Percentiles rank a stretch among this genome's conserved stretches.
These are phyloP conservation scores for Backusella tarrabulga DNA, from an alignment of 192 early-diverging fungal species.

Conservation along the genomic window DNA sequence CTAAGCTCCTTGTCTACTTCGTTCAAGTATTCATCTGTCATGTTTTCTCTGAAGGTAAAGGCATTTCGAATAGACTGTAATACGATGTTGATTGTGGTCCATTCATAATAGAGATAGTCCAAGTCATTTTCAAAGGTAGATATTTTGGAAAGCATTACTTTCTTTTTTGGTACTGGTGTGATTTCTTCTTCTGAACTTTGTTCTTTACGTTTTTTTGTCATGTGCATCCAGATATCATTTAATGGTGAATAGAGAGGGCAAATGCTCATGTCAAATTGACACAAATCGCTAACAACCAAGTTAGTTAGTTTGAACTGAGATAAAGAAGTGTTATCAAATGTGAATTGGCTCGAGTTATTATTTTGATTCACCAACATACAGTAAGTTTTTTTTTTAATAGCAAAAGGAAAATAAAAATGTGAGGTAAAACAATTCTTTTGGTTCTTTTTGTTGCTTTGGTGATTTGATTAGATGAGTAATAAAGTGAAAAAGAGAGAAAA, in stretches of 20 bases:
- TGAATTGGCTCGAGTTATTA: conserved; percentile 3
- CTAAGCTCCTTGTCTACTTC: conserved; percentile 31
- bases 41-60: conserved; percentile 12
- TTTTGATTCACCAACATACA: conserved; percentile 7
- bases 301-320: not conserved
- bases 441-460: not conserved
- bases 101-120: conserved; percentile 24
- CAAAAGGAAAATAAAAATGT: not conserved
- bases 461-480: not conserved
- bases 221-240: not conserved
- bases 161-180: conserved; percentile 1
- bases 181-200: conserved; percentile 4
- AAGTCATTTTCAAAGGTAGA: conserved; percentile 19
- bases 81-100: conserved; percentile 29
- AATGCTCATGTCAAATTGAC: not conserved
- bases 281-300: conserved; percentile 2
- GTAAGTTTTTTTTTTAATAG: not conserved
- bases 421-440: not conserved
- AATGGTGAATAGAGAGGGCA: conserved; percentile 3
- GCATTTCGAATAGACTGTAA: conserved; percentile 22
- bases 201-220: conserved; percentile 4
- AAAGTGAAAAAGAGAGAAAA: not conserved
- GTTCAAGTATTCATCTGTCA: conserved; percentile 24
- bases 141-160: not conserved
- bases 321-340: conserved; percentile 6